These are phyloP conservation scores for Saturnispora bothae DNA, from an alignment of 805 yeast species.

Conservation along the genomic window DNA sequence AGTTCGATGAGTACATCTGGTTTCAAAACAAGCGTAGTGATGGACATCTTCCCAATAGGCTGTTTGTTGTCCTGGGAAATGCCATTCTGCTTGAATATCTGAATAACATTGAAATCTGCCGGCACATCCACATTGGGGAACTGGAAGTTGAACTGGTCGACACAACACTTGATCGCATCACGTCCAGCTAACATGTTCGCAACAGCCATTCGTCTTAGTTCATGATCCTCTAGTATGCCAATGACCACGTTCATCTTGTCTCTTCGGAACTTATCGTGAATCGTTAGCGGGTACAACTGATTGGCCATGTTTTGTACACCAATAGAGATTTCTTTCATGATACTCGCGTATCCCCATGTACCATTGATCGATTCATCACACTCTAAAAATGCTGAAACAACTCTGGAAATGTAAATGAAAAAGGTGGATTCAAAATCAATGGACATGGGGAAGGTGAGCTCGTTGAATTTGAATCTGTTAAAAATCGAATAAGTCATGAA, in stretches of 20 bases:
- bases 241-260: neutral
- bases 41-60: constrained; percentile 14
- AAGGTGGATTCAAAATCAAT: neutral
- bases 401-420: neutral
- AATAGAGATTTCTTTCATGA: constrained; percentile 2
- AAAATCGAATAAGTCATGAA: constrained; percentile 9
- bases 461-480: neutral
- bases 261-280: neutral
- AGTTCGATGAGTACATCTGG: constrained; percentile 5
- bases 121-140: neutral
- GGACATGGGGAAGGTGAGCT: neutral
- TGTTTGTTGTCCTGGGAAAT: neutral
- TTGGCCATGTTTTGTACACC: constrained; percentile 5
- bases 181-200: neutral
- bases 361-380: constrained; percentile 2
- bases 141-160: neutral
- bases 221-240: neutral
- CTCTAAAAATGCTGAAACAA: neutral
- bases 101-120: neutral
- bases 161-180: neutral
- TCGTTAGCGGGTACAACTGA: neutral
- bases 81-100: constrained; percentile 3
- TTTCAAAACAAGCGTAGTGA: constrained; percentile 14
- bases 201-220: constrained; percentile 2
- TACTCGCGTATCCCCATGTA: constrained; percentile 2